A percentile compares a stretch with the other conserved stretches of the same genome.
These are phyloP conservation scores for Stygiomarasmius scandens DNA, from an alignment of 1,284 basidiomycete species.

Conservation along the genomic window DNA sequence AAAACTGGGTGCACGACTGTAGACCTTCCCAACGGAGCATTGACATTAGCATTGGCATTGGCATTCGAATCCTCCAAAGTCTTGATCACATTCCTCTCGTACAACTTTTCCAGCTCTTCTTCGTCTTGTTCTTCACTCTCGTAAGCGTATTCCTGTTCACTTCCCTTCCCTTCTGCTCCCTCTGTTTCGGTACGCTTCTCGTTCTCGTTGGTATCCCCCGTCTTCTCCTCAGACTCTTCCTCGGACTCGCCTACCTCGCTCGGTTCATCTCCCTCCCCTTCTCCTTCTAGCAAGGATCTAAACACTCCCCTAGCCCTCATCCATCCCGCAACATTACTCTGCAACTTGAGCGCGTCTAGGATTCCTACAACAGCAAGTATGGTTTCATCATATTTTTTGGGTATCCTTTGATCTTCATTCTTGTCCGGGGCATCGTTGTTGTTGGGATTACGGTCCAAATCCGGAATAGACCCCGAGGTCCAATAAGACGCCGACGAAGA, in stretches of 20 bases:
- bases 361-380: slow-evolving; percentile 75
- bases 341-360: slow-evolving; percentile 57
- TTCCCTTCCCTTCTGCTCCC: slow-evolving; percentile 20
- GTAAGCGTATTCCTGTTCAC: too few relatives aligned
- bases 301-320: slow-evolving; percentile 59
- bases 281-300: slow-evolving; percentile 31
- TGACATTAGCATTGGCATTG: not conserved
- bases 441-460: too few relatives aligned
- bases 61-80: not conserved
- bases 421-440: too few relatives aligned
- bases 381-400: slow-evolving; percentile 51
- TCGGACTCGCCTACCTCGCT: too few relatives aligned
- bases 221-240: slow-evolving; percentile 21
- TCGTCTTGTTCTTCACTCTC: slow-evolving; percentile 22
- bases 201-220: not conserved
- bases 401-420: not conserved
- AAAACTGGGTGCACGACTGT: too few relatives aligned
- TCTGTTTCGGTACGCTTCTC: slow-evolving; percentile 29
- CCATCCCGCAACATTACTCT: slow-evolving; percentile 73
- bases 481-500: too few relatives aligned
- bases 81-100: slow-evolving; percentile 3
- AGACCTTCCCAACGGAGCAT: too few relatives aligned
- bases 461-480: too few relatives aligned
- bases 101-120: slow-evolving; percentile 29
- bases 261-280: slow-evolving; percentile 47